Base-by-base conservation (phyloP, 768 basidiomycete species). In the Tephrocybe sp. region DNA sequence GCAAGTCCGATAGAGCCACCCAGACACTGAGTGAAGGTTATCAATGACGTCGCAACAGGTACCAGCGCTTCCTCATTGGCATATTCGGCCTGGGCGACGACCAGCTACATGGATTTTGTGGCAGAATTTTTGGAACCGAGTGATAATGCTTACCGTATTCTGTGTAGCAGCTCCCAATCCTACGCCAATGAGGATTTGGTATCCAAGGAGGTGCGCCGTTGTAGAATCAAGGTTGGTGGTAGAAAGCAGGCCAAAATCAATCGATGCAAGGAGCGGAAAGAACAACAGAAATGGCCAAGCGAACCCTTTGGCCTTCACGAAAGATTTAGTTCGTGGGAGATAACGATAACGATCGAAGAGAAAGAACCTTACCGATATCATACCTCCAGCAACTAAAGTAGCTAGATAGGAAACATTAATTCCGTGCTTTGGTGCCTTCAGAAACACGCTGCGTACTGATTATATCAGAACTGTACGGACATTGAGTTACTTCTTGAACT, bases 241-340 rank as follows among this genome's bases (percentile, higher is more conserved):
- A 61, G 63, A 73, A 42, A 73, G 58, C 9, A 74, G 61, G 15
- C 72, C 73, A 34, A 65, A 66, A 36, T 65, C 71, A 40, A 70
- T 57, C 10, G 63, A 59, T n/a, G 65, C 53, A 34, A 73, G 20
- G 20, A 66, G 56, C 0, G 73, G 71, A 15, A 58, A 57, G 25
- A 63, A 54, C 23, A 68, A 49, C 17, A 73, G 46, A 53, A 67
- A 69, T 15, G 61, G 63, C 54, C 61, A 72, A 57, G 69, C 69
- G 42, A 62, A 10, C 20, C 47, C 59, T 61, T 17, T 23, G 17
- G 41, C 65, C 60, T 26, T 33, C 64, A 42, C 11, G 62, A 60
- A 17, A 57, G 50, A n/a, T 37, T 45, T 33, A 43, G 28, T 36
- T n/a, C 15, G 4, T 6, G 24, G 12, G 42, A 33, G 4, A 25